Base-by-base conservation (phyloP, 1,284 basidiomycete genomes). In the Cutaneotrichosporon cyanovorans region DNA sequence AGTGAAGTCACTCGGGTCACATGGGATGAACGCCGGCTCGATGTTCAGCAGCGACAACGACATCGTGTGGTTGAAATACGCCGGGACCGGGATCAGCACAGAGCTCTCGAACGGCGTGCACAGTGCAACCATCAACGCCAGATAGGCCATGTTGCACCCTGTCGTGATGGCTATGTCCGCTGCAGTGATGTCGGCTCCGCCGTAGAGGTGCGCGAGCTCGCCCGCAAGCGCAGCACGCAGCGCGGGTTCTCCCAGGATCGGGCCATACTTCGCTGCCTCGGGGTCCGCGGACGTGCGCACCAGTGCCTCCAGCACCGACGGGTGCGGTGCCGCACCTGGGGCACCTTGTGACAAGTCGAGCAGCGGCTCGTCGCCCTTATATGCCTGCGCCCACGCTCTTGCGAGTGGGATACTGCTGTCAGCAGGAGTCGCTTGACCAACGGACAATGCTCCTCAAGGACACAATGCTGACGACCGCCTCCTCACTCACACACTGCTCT, bases 1-100 rank as follows among this genome's bases (percentile, higher is more conserved):
- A 19, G 75, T 66, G 63, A 87, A 90, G 22, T 77, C 70, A 30
- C 77, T 69, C 0, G 80, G 68, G 19, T 71, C 70, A 2, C 82
- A 81, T n/a, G 75, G 74, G 25, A 91, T 73, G 1, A 81, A 75
- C 4, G 87, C 72, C 2, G 80, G 67, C 43, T 75, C 76, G 54
- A 92, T 76, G 2, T 78, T 78, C 7, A 85, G 76, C 55, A 86
- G 74, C 25, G 77, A 79, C 25, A 86, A 72, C 1, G 78, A 79
- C 87, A 89, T 90, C 55, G 83, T 82, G 53, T 85, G 81, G 69
- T 85, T 85, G 65, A 87, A 87, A 61, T 87, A 86, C 76, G 84
- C 85, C 10, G 88, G 87, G 1, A 83, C 75, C 6, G 87, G 86
- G 14, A 91, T 67, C 40, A 93, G 82, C 34, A 89, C 74, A 54